Evolutionary conservation across 805 yeast species (phyloP).

Genomic region (Wickerhamiella azyma): DNA sequence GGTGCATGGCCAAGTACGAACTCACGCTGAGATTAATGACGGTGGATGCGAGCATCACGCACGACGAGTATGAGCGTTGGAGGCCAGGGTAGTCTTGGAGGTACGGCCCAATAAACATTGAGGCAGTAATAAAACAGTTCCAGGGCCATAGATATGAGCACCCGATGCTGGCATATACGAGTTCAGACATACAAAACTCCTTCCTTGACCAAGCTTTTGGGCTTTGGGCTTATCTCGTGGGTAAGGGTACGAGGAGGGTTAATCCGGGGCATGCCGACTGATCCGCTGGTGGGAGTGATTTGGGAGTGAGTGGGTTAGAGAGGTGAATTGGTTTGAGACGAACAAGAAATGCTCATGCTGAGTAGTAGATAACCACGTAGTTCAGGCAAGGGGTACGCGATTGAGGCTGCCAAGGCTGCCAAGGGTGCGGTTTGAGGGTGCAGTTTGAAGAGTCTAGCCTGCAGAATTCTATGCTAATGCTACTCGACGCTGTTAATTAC

Average conservation of each 20-base stretch:
- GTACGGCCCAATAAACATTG: constrained; percentile 60
- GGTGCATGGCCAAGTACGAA: constrained; percentile 49
- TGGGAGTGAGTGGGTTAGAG: too few species aligned
- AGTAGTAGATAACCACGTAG: too few species aligned
- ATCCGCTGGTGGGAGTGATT: neutral
- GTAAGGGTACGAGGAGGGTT: neutral
- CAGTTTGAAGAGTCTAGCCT: too few species aligned
- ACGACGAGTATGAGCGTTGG: constrained; percentile 50
- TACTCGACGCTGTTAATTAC: too few species aligned
- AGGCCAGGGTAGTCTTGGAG: constrained; percentile 31
- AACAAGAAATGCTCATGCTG: too few species aligned
- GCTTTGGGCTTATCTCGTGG: neutral
- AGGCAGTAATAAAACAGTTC: constrained; percentile 81
- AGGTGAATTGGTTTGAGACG: too few species aligned
- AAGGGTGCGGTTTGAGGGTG: too few species aligned
- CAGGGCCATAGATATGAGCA: constrained; percentile 88
- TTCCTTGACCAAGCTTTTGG: neutral
- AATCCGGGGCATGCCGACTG: neutral
- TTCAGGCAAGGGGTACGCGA: too few species aligned
- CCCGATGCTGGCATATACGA: constrained; percentile 56
- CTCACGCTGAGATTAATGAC: constrained; percentile 48
- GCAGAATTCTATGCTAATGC: too few species aligned
- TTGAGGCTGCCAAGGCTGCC: too few species aligned
- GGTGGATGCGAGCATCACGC: constrained; percentile 82
- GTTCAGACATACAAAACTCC: constrained; percentile 9